phyloP scores from a whole-genome alignment of 352 stramenopile species.

The Globisporangium lucens region DNA sequence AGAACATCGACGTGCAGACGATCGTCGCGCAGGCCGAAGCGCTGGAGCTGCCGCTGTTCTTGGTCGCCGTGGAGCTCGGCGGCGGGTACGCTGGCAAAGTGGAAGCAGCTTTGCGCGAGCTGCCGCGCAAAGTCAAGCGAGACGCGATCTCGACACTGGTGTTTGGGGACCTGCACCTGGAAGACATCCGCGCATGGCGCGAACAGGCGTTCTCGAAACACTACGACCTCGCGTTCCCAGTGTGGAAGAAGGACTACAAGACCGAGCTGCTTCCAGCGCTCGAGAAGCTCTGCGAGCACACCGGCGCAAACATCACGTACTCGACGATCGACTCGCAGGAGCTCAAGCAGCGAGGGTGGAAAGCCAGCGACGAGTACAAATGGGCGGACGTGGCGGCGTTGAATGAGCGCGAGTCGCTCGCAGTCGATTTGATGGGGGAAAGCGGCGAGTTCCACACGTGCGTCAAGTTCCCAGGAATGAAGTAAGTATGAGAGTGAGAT shows the following conservation, averaged over 20 bases:
- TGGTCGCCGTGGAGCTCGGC: slow-evolving; percentile 56
- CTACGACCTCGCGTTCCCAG: slow-evolving; percentile 65
- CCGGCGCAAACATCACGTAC: slow-evolving; percentile 39
- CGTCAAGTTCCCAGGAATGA: slow-evolving; percentile 71
- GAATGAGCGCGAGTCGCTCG: slow-evolving; percentile 17
- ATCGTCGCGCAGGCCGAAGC: slow-evolving; percentile 73
- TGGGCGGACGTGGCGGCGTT: slow-evolving; percentile 25
- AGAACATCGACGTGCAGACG: slow-evolving; percentile 71
- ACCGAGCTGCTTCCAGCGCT: slow-evolving; percentile 68
- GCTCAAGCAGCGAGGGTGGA: slow-evolving; percentile 18
- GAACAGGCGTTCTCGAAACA: slow-evolving; percentile 50
- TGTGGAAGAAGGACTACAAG: slow-evolving; percentile 71
- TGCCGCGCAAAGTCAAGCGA: slow-evolving; percentile 22
- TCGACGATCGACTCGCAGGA: slow-evolving; percentile 48
- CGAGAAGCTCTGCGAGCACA: slow-evolving; percentile 40
- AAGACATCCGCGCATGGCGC: slow-evolving; percentile 81
- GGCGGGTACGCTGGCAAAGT: slow-evolving; percentile 32
- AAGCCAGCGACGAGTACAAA: slow-evolving; percentile 44
- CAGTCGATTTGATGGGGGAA: slow-evolving; percentile 85
- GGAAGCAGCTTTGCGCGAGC: slow-evolving; percentile 23
- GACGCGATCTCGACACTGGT: slow-evolving; percentile 47
- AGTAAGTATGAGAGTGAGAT: slow-evolving; percentile 7
- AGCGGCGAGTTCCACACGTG: slow-evolving; percentile 90
- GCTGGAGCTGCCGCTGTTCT: slow-evolving; percentile 69
- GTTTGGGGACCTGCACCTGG: slow-evolving; percentile 89